These are phyloP conservation scores for Coniella lustricola DNA, from an alignment of 2,329 filamentous ascomycete genomes.

Conservation along the genomic window DNA sequence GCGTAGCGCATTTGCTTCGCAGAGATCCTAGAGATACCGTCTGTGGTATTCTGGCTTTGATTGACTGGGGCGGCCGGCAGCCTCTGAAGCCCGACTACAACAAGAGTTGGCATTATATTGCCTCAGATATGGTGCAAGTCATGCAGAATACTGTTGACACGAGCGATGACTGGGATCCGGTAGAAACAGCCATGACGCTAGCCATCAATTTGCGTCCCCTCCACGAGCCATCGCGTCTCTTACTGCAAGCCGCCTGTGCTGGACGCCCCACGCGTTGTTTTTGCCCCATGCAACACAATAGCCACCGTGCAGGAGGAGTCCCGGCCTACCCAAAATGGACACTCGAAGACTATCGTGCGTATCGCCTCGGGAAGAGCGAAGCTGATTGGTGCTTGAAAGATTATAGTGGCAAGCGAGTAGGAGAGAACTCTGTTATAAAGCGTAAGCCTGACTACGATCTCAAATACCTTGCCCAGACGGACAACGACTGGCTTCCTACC, in stretches of 20 bases:
- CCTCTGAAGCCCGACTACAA: conserved; percentile 3
- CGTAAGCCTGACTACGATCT: not conserved
- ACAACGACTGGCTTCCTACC: not conserved
- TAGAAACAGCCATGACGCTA: too few relatives aligned
- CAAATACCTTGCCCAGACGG: too few relatives aligned
- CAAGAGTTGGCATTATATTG: not conserved
- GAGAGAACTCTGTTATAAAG: not conserved
- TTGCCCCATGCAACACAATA: too few relatives aligned
- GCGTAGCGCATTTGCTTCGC: not conserved
- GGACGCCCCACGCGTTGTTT: too few relatives aligned
- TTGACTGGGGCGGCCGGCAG: not conserved
- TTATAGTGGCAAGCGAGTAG: not conserved
- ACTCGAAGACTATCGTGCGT: not conserved
- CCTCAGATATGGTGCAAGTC: too few relatives aligned
- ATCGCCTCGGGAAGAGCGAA: not conserved
- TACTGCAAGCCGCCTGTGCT: too few relatives aligned
- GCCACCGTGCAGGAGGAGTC: too few relatives aligned
- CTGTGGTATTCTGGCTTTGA: not conserved
- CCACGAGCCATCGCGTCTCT: too few relatives aligned
- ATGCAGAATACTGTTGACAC: too few relatives aligned
- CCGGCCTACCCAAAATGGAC: too few relatives aligned
- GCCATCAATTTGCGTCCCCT: too few relatives aligned
- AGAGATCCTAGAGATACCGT: conserved; percentile 5
- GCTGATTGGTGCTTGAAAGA: not conserved
- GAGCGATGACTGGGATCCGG: too few relatives aligned